phyloP scores from a whole-genome alignment of 768 basidiomycete species.

The Collybiopsis luxurians region DNA sequence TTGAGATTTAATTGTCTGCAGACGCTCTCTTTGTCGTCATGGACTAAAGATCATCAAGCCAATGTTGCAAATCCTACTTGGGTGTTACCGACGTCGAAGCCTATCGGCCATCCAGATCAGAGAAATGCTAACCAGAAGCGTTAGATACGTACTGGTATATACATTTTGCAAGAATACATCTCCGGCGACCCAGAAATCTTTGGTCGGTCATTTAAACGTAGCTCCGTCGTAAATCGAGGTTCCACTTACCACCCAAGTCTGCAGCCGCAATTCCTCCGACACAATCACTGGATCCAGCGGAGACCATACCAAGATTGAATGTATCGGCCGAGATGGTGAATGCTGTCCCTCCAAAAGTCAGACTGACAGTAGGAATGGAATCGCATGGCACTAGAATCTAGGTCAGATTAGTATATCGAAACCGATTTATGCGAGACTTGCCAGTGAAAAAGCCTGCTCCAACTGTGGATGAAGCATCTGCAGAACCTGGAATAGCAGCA shows the following conservation, averaged over 20 bases:
- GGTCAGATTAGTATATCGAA: no score
- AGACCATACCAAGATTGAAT: conserved; percentile 40
- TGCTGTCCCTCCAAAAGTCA: conserved; percentile 35
- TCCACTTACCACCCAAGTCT: conserved; percentile 6
- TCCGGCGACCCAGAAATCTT: conserved; percentile 37
- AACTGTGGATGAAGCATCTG: conserved; percentile 20
- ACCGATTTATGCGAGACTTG: no score
- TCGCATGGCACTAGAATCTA: conserved; percentile 33
- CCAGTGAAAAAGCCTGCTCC: conserved; percentile 29
- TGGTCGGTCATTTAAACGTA: background rate
- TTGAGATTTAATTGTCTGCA: background rate
- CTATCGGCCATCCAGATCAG: conserved; percentile 10
- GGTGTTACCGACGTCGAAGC: conserved; percentile 35
- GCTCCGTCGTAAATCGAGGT: conserved; percentile 23
- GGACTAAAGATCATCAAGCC: no score
- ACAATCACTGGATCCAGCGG: conserved; percentile 53
- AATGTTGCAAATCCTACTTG: conserved; percentile 45
- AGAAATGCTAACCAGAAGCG: background rate
- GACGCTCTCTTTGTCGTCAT: background rate
- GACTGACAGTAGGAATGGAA: conserved; percentile 22
- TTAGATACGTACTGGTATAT: conserved; percentile 28
- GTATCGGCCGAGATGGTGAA: conserved; percentile 42
- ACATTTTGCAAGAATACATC: conserved; percentile 44
- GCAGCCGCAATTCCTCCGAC: conserved; percentile 36
- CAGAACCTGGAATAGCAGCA: conserved; percentile 27